These are phyloP conservation scores for Neonectria ditissima DNA, from an alignment of 2,329 filamentous ascomycete species.

Conservation along the genomic window DNA sequence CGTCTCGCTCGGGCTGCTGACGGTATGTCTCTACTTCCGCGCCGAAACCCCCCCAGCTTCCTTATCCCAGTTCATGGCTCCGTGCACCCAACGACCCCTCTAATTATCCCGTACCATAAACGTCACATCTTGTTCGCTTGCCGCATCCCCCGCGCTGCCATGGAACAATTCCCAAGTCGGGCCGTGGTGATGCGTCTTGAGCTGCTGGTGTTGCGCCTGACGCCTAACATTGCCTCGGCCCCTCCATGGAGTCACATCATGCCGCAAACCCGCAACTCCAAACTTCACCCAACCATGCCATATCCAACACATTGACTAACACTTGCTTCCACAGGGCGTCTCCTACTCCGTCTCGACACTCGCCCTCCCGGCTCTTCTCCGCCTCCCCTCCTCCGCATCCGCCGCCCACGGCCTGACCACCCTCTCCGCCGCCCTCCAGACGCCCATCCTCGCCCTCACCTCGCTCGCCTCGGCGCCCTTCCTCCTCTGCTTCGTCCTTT, in stretches of 20 bases:
- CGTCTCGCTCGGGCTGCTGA: conserved; percentile 87
- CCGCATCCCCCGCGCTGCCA: neutral
- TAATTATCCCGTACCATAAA: neutral
- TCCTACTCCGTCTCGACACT: conserved; percentile 86
- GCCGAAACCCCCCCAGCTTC: conserved; percentile 3
- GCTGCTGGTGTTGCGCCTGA: neutral
- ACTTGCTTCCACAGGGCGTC: conserved; percentile 72
- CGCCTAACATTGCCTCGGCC: neutral
- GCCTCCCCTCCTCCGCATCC: conserved; percentile 79
- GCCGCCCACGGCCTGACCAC: conserved; percentile 78
- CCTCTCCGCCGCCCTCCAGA: conserved; percentile 71
- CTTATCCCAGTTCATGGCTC: conserved; percentile 3
- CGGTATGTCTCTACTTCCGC: conserved; percentile 78
- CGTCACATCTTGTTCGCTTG: neutral
- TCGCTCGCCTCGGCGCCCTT: conserved; percentile 78
- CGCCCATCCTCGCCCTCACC: conserved; percentile 75
- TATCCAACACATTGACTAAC: conserved; percentile 27
- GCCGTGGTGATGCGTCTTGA: neutral
- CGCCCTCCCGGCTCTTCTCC: conserved; percentile 82
- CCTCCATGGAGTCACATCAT: conserved; percentile 18
- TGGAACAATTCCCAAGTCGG: neutral
- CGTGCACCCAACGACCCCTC: conserved; percentile 10
- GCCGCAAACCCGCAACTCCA: neutral
- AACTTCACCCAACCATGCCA: no score
- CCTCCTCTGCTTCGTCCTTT: conserved; percentile 81